Percentiles rank a stretch among this genome's conserved stretches.
Evolutionary conservation across 2,329 filamentous ascomycete genomes (phyloP).

Genomic region (Tolypocladium guangdongense): DNA sequence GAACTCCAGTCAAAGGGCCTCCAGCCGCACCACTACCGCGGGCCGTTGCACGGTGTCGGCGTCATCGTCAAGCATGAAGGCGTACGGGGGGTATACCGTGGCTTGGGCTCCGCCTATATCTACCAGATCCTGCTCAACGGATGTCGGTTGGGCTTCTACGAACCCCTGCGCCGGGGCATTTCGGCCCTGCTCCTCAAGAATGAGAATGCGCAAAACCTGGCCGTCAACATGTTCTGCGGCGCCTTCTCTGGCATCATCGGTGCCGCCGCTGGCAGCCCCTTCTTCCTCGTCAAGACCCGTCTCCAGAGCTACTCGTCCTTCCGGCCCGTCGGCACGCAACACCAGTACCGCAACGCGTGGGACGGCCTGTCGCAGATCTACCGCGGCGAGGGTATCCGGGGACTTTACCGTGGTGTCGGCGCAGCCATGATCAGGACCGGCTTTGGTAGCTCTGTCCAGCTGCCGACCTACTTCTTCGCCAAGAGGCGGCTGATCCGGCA

Average conservation of each 20-base stretch:
- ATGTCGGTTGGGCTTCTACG: conserved; percentile 94
- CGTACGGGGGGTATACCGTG: conserved; percentile 71
- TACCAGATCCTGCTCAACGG: conserved; percentile 96
- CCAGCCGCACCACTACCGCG: conserved; percentile 79
- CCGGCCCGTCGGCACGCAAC: conserved; percentile 92
- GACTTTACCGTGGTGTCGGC: conserved; percentile 80
- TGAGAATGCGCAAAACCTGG: conserved; percentile 66
- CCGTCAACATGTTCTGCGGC: conserved; percentile 88
- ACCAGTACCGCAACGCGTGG: conserved; percentile 74
- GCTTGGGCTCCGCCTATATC: conserved; percentile 83
- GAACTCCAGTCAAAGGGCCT: conserved; percentile 82
- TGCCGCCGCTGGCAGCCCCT: conserved; percentile 85
- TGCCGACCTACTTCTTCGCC: conserved; percentile 96
- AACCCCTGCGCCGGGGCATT: conserved; percentile 70
- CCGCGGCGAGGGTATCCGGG: conserved; percentile 60
- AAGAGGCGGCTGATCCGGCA: conserved; percentile 78
- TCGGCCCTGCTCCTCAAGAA: conserved; percentile 63
- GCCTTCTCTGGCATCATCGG: conserved; percentile 83
- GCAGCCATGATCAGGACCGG: conserved; percentile 95
- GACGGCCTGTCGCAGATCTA: conserved; percentile 80
- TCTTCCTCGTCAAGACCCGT: conserved; percentile 96
- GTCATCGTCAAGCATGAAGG: conserved; percentile 91
- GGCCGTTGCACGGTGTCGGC: conserved; percentile 80
- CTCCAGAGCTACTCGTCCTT: conserved; percentile 90
- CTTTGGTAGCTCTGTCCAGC: conserved; percentile 89